Evolutionary conservation across 1,284 basidiomycete species (phyloP).

Genomic region (Testicularia cyperi): DNA sequence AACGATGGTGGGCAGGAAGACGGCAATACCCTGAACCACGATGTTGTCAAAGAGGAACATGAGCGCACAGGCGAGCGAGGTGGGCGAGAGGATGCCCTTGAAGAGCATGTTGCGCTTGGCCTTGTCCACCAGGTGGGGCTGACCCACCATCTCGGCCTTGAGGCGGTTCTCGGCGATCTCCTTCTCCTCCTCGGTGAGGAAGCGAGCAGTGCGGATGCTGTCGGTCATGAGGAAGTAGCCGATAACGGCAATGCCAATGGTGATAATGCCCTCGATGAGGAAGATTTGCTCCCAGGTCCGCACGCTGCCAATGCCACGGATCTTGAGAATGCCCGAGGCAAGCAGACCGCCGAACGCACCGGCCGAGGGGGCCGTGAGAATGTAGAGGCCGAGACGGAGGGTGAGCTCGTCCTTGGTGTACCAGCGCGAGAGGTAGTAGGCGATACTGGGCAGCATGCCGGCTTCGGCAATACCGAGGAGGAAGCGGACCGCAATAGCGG

Average conservation of each 20-base stretch:
- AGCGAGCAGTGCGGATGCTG: constrained; percentile 56
- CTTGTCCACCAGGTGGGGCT: constrained; percentile 33
- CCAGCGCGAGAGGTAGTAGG: constrained; percentile 58
- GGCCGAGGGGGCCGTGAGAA: constrained; percentile 39
- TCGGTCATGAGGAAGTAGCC: constrained; percentile 58
- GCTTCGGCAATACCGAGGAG: constrained; percentile 60
- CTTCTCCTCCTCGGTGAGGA: constrained; percentile 59
- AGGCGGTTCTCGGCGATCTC: constrained; percentile 35
- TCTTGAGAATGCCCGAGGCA: constrained; percentile 34
- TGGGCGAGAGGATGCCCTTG: constrained; percentile 35
- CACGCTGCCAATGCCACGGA: constrained; percentile 26
- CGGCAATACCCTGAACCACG: constrained; percentile 44
- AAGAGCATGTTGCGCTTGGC: constrained; percentile 28
- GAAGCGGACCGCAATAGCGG: constrained; percentile 59
- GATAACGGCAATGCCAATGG: constrained; percentile 54
- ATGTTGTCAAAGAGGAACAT: constrained; percentile 62
- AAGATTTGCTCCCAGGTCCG: constrained; percentile 59
- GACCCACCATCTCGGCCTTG: constrained; percentile 36
- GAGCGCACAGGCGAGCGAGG: constrained; percentile 41
- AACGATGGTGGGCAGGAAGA: constrained; percentile 60
- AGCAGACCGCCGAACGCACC: constrained; percentile 59
- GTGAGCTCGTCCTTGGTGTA: constrained; percentile 58
- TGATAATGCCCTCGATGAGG: constrained; percentile 61
- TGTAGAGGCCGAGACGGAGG: constrained; percentile 57
- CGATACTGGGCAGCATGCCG: constrained; percentile 53